These are phyloP conservation scores for Pichia paraexigua DNA, from an alignment of 805 yeast species.

Conservation along the genomic window DNA sequence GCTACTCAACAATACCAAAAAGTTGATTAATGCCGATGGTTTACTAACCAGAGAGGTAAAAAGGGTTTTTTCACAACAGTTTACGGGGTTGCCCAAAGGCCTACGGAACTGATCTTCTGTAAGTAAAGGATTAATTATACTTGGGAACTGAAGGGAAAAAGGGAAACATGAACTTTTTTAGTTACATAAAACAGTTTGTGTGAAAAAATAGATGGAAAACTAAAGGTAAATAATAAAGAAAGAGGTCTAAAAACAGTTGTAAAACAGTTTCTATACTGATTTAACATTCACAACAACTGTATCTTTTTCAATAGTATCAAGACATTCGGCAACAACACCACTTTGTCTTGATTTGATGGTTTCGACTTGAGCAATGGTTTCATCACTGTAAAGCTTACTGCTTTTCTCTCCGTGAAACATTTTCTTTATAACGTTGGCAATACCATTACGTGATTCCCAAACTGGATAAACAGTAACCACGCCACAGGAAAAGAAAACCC, in stretches of 20 bases:
- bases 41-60: too few species aligned
- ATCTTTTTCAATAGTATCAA: not conserved
- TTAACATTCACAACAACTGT: not conserved
- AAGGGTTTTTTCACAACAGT: too few species aligned
- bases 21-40: too few species aligned
- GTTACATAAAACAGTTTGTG: too few species aligned
- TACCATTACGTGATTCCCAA: constrained; percentile 31
- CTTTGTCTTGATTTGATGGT: constrained; percentile 5
- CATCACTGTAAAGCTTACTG: constrained; percentile 9
- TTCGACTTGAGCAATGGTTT: constrained; percentile 4
- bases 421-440: constrained; percentile 5
- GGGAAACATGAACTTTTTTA: too few species aligned
- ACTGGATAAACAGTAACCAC: constrained; percentile 41
- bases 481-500: constrained; percentile 32
- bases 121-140: too few species aligned
- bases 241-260: not conserved
- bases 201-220: too few species aligned
- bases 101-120: too few species aligned
- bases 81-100: too few species aligned
- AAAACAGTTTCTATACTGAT: not conserved
- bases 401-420: constrained; percentile 4
- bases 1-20: too few species aligned
- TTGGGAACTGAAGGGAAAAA: too few species aligned
- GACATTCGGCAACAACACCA: not conserved
- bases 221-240: too few species aligned